A percentile compares a stretch with the other conserved stretches of the same genome.
These are phyloP conservation scores for Colletotrichum musicola DNA, from an alignment of 2,329 filamentous ascomycete genomes.

Conservation along the genomic window DNA sequence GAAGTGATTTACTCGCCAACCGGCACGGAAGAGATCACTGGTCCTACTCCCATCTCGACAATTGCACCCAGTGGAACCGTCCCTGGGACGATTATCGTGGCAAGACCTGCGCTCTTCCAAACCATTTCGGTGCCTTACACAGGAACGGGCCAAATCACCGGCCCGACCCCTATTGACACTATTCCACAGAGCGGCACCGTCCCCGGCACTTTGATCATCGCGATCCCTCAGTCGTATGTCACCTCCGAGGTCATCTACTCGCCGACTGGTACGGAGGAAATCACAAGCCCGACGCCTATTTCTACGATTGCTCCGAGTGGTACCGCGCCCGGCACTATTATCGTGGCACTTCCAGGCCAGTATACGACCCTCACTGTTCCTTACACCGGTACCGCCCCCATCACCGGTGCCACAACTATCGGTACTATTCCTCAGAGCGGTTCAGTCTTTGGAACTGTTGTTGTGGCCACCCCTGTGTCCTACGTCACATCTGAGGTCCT, in stretches of 20 bases:
- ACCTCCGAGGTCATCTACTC: neutral
- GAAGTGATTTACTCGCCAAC: conserved; percentile 26
- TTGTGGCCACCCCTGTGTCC: neutral
- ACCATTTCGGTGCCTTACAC: conserved; percentile 12
- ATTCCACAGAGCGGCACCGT: conserved; percentile 13
- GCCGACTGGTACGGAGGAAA: neutral
- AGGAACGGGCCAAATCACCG: conserved; percentile 1
- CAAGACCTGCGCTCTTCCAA: conserved; percentile 15
- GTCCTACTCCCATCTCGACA: conserved; percentile 15
- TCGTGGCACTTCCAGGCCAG: neutral
- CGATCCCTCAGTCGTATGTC: neutral
- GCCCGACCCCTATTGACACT: conserved; percentile 3
- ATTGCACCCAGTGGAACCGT: conserved; percentile 17
- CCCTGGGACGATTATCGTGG: conserved; percentile 27
- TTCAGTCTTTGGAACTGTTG: neutral
- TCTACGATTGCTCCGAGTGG: conserved; percentile 5
- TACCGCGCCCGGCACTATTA: neutral
- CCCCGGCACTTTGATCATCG: conserved; percentile 16
- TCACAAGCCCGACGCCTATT: neutral
- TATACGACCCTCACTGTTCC: neutral
- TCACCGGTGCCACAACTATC: neutral
- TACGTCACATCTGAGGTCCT: conserved; percentile 11
- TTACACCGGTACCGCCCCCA: neutral
- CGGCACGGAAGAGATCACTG: conserved; percentile 10
- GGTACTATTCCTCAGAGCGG: neutral